These are phyloP conservation scores for Mucor indicus DNA, from an alignment of 371 early-diverging fungal species.

Conservation along the genomic window DNA sequence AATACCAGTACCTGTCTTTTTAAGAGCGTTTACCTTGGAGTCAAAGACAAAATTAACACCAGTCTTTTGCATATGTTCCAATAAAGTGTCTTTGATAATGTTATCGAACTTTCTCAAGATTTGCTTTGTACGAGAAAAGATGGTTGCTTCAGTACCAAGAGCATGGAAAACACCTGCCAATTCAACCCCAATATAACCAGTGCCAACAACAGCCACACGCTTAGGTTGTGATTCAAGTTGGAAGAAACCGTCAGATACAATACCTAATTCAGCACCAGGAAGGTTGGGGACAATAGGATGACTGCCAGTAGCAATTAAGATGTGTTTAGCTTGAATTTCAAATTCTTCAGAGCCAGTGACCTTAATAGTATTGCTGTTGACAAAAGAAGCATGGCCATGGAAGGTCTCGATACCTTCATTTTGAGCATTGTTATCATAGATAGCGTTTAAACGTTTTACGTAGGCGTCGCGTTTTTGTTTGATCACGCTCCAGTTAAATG, in stretches of 20 bases:
- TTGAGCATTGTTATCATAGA: constrained; percentile 83
- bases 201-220: constrained; percentile 83
- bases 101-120: constrained; percentile 88
- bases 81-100: constrained; percentile 78
- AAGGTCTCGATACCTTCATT: constrained; percentile 83
- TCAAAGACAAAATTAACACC: constrained; percentile 75
- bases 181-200: constrained; percentile 93
- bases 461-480: constrained; percentile 92
- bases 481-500: constrained; percentile 42
- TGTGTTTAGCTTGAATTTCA: constrained; percentile 66
- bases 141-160: constrained; percentile 77
- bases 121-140: constrained; percentile 79
- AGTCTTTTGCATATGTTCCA: constrained; percentile 65
- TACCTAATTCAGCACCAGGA: constrained; percentile 85
- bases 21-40: constrained; percentile 43
- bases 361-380: constrained; percentile 64
- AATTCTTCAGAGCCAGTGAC: constrained; percentile 32
- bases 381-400: constrained; percentile 80
- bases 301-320: constrained; percentile 85
- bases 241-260: constrained; percentile 94
- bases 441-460: constrained; percentile 89
- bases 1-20: constrained; percentile 19
- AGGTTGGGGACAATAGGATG: constrained; percentile 65
- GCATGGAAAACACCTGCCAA: constrained; percentile 91
- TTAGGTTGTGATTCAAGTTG: constrained; percentile 85